Base-by-base conservation (phyloP, 371 early-diverging fungal species). In the Quaeritorhiza haematococci region DNA sequence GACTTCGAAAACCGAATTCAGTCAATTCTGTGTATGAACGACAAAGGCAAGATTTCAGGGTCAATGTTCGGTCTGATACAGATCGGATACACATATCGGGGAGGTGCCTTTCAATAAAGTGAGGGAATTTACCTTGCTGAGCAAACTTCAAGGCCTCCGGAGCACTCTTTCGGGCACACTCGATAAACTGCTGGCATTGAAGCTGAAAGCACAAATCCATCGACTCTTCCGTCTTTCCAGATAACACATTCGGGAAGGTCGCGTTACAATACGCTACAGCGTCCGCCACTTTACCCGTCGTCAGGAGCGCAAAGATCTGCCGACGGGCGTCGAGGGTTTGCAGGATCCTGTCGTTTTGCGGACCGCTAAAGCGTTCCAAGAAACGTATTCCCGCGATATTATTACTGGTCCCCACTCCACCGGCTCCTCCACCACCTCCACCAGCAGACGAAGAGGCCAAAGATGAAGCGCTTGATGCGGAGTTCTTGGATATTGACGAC, bases 151-250 rank as follows among this genome's bases (percentile, higher is more conserved):
- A 44, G 1, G 77, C 77, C 28, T 72, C 68, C 23, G 59, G 13
- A 2, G 70, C 61, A 23, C 62, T 56, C 7, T 13, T 44, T n/a
- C 68, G 53, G 13, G 69, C 66, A 24, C 44, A 48, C 62, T 76
- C 77, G 15, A 76, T 67, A 61, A 76, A 76, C 56, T 55, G 58
- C 64, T 76, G 77, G 41, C 71, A 67, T 27, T 66, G 63, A 27
- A 73, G 58, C 48, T 61, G 28, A 46, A 75, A 75, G 15, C 35
- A 30, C n/a, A 75, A 47, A 27, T 70, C 68, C 17, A 53, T 38
- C 10, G 47, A 29, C 28, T 64, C 66, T 0, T 43, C 33, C 1
- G 70, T 63, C 19, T 24, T 46, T 10, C 49, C 57, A n/a, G n/a
- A 19, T 50, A 74, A 43, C 19, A 51, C 62, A 29, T 2, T 49